Base-by-base conservation (phyloP, 73 alveolate species). In the Symbiodinium pilosum region DNA sequence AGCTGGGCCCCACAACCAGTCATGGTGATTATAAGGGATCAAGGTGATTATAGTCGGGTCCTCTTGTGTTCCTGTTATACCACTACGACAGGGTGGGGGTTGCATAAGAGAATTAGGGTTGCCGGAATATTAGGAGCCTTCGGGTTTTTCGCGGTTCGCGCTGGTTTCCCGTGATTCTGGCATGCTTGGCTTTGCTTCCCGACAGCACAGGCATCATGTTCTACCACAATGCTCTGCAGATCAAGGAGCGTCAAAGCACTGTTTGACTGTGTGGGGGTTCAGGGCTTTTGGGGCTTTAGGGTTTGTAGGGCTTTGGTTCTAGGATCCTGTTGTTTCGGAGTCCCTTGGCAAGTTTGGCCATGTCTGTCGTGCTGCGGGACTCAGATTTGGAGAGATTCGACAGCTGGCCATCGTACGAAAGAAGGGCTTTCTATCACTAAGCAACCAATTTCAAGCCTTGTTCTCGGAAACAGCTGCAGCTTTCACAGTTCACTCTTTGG, bases 181-280 rank as follows among this genome's bases (percentile, higher is more conserved):
- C n/a, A n/a, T n/a, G n/a, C n/a, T n/a, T n/a, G n/a, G n/a, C n/a
- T n/a, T n/a, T n/a, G n/a, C n/a, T n/a, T n/a, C n/a, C n/a, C n/a
- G n/a, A n/a, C n/a, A n/a, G 69, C 69, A 2, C 38, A 59, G 77
- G 77, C 28, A 89, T 89, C 96, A 89, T 89, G 96, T 89, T 89
- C 87, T 89, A n/a, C 44, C 96, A 89, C 96, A 89, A 89, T 64
- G 96, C 95, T 1, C 68, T 64, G 56, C 77, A 64, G 77, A 64
- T 64, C 77, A 64, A 26, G 77, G 77, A 64, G 38, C 11, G 36
- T 28, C 77, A 56, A 21, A 54, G 26, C 26, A 54, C 71, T 4
- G 9, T 12, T 7, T 21, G 18, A 30, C 16, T 21, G 71, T 54
- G 16, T 54, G 71, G 71, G 16, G 71, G 26, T 21, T 54, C 16